Conservation (phyloP, 1,139 yeast genomes). For the Geotrichum restrictum region DNA sequence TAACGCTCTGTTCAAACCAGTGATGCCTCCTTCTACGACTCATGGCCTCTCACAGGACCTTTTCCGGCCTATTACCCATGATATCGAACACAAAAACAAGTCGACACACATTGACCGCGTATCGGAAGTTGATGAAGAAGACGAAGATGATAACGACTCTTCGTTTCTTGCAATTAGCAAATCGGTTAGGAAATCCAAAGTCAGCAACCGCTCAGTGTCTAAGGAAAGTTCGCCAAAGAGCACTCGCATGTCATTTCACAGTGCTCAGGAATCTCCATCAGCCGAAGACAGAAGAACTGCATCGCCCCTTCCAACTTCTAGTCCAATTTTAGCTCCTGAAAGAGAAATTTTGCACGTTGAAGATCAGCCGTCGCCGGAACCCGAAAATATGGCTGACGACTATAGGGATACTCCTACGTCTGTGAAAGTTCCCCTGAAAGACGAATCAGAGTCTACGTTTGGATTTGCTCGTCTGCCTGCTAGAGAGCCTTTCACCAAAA, state of each 20-base stretch:
- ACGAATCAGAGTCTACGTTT: slow-evolving; percentile 30
- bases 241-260: not conserved
- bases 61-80: not conserved
- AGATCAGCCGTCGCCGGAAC: not conserved
- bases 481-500: slow-evolving; percentile 45
- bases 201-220: not conserved
- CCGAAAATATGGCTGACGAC: not conserved
- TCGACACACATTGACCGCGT: not conserved
- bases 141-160: slow-evolving; percentile 9
- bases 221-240: slow-evolving; percentile 1
- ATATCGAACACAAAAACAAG: not conserved
- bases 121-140: not conserved
- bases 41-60: not conserved
- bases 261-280: slow-evolving; percentile 2
- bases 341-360: not conserved
- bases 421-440: slow-evolving; percentile 29
- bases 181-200: not conserved
- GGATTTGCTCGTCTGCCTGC: slow-evolving; percentile 47
- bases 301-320: not conserved
- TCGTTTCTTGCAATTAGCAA: slow-evolving; percentile 16
- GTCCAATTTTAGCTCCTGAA: not conserved
- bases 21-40: not conserved
- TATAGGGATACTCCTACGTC: slow-evolving; percentile 17
- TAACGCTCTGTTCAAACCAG: slow-evolving; percentile 2
- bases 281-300: not conserved